Conservation (phyloP, 2,329 filamentous ascomycete genomes). For the Ophiostoma piceae region DNA sequence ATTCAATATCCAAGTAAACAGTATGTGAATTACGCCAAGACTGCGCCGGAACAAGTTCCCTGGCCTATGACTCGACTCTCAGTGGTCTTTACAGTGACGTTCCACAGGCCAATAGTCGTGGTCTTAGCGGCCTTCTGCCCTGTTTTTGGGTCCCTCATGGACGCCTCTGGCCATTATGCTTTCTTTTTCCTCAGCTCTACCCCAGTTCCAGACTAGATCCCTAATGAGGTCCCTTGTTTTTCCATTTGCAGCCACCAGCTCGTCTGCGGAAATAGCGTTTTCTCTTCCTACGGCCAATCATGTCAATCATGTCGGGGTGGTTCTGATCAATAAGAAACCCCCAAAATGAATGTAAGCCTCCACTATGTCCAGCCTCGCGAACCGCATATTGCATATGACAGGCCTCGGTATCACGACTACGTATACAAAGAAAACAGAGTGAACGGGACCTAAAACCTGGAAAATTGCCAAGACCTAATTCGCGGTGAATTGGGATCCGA, state of each 20-base stretch:
- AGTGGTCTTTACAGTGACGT: not conserved
- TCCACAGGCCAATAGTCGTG: not conserved
- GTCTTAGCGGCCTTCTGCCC: not conserved
- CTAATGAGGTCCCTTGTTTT: not conserved
- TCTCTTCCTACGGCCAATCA: not conserved
- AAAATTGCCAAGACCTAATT: not conserved
- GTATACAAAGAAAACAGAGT: not conserved
- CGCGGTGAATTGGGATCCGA: not conserved
- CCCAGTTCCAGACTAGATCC: not conserved
- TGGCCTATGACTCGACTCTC: not conserved
- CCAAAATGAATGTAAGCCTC: slow-evolving; percentile 1
- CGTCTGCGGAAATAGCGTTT: not conserved
- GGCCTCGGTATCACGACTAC: not conserved
- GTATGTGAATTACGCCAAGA: not conserved
- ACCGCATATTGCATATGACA: not conserved
- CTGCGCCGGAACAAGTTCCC: not conserved
- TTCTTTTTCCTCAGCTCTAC: slow-evolving; percentile 4
- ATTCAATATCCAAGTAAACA: not conserved
- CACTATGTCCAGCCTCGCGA: slow-evolving; percentile 4
- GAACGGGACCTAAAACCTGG: not conserved
- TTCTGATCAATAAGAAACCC: not conserved
- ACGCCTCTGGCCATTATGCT: slow-evolving; percentile 4
- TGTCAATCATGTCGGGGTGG: not conserved
- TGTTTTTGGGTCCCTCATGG: not conserved
- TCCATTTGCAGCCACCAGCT: not conserved